Percentiles rank a stretch among this genome's conserved stretches.
Evolutionary conservation across 345 rosid genomes (phyloP).

Genomic region (Sonneratia alba): DNA sequence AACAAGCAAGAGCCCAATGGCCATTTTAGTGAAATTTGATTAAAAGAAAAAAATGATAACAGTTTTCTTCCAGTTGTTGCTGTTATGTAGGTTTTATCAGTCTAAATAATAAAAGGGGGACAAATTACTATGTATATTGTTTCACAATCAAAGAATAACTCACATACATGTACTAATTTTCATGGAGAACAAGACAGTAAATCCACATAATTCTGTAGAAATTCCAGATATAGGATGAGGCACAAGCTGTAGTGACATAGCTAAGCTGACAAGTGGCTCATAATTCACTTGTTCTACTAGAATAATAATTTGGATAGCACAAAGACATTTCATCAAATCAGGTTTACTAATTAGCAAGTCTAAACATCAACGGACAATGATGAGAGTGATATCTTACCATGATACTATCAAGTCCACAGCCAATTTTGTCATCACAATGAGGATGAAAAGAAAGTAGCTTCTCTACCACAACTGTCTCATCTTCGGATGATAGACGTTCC

Average conservation of each 20-base stretch:
- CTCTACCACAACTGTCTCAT: constrained; percentile 25
- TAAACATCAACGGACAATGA: background rate
- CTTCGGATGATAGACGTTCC: background rate
- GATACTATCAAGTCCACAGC: constrained; percentile 59
- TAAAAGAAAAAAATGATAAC: background rate
- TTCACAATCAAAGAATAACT: background rate
- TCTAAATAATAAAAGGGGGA: background rate
- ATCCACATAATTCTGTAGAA: background rate
- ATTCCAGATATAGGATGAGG: background rate
- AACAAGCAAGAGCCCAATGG: background rate
- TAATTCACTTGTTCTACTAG: background rate
- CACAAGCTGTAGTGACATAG: background rate
- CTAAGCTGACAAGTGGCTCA: background rate
- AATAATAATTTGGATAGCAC: background rate
- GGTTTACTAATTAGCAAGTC: background rate
- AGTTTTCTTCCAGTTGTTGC: background rate
- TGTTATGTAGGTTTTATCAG: background rate
- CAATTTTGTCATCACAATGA: constrained; percentile 63
- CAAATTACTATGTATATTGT: background rate
- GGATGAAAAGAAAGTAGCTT: constrained; percentile 70
- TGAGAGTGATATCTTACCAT: constrained; percentile 36
- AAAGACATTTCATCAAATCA: background rate
- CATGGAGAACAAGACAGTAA: background rate
- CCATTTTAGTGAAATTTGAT: background rate
- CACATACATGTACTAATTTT: background rate